A percentile compares a stretch with the other conserved stretches of the same genome.
phyloP scores from a whole-genome alignment of 352 stramenopile genomes.

The Phytophthora lateralis region DNA sequence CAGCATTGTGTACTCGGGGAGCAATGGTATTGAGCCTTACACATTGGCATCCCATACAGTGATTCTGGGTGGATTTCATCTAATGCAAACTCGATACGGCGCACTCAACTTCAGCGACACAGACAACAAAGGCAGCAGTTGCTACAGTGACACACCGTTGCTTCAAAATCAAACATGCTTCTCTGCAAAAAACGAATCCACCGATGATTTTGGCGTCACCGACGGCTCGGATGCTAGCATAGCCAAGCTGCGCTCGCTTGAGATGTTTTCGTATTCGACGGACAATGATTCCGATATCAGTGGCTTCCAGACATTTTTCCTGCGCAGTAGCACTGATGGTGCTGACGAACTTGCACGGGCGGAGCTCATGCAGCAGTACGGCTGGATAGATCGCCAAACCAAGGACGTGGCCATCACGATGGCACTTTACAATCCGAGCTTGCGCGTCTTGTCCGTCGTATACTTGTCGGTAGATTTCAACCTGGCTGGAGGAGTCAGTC shows the following conservation, averaged over 20 bases:
- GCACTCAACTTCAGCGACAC: constrained; percentile 51
- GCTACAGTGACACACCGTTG: constrained; percentile 50
- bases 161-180: constrained; percentile 50
- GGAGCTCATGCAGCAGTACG: constrained; percentile 48
- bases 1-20: constrained; percentile 50
- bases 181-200: constrained; percentile 39
- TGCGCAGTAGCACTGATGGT: constrained; percentile 48
- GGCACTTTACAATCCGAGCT: constrained; percentile 66
- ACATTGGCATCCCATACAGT: constrained; percentile 66
- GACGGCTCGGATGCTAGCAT: constrained; percentile 41
- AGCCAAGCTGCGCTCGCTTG: constrained; percentile 38
- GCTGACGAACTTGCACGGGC: constrained; percentile 30
- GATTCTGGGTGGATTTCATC: constrained; percentile 72
- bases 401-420: constrained; percentile 58
- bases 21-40: constrained; percentile 43
- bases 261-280: constrained; percentile 63
- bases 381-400: constrained; percentile 71
- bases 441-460: constrained; percentile 69
- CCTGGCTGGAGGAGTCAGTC: constrained; percentile 57
- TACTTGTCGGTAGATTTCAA: constrained; percentile 64
- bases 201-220: constrained; percentile 38
- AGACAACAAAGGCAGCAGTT: constrained; percentile 42
- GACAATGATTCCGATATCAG: constrained; percentile 43
- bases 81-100: constrained; percentile 57
- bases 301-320: constrained; percentile 67